These are phyloP conservation scores for Claviceps africana DNA, from an alignment of 2,329 filamentous ascomycete species.

Conservation along the genomic window DNA sequence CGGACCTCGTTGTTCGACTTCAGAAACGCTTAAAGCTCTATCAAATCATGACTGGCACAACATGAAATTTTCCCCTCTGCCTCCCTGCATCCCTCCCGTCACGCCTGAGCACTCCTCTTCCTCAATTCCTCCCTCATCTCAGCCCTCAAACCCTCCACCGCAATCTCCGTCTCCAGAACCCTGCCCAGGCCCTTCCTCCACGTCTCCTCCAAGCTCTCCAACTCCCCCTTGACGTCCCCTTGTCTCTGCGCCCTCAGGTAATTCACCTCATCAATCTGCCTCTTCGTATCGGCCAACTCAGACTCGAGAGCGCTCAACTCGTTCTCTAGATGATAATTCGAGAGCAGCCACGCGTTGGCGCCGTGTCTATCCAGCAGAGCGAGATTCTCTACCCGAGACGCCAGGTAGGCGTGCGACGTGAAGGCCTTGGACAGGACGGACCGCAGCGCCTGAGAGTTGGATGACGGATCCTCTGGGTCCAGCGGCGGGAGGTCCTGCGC, in stretches of 20 bases:
- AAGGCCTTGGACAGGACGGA: conserved; percentile 45
- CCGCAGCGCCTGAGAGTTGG: conserved; percentile 31
- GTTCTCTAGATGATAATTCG: conserved; percentile 67
- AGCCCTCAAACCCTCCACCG: conserved; percentile 55
- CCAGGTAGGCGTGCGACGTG: conserved; percentile 37
- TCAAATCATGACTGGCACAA: too few species aligned
- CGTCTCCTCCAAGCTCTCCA: conserved; percentile 57
- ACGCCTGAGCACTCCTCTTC: conserved; percentile 9
- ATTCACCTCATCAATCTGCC: conserved; percentile 61
- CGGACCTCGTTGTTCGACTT: too few species aligned
- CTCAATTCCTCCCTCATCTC: conserved; percentile 52
- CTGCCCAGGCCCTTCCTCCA: conserved; percentile 70
- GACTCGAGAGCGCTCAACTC: conserved; percentile 51
- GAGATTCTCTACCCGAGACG: conserved; percentile 41
- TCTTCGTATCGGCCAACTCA: conserved; percentile 55
- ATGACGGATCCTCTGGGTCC: conserved; percentile 7
- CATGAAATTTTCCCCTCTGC: too few species aligned
- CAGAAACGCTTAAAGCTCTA: too few species aligned
- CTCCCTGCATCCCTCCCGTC: too few species aligned
- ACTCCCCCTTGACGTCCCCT: conserved; percentile 56
- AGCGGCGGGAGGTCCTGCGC: conserved; percentile 38
- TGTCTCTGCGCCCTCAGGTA: conserved; percentile 55
- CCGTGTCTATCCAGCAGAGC: conserved; percentile 66
- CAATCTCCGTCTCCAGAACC: conserved; percentile 76
- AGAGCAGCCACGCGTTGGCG: conserved; percentile 82